Base-by-base conservation (phyloP, 1,139 yeast species). In the Magnusiomyces fungicola region DNA sequence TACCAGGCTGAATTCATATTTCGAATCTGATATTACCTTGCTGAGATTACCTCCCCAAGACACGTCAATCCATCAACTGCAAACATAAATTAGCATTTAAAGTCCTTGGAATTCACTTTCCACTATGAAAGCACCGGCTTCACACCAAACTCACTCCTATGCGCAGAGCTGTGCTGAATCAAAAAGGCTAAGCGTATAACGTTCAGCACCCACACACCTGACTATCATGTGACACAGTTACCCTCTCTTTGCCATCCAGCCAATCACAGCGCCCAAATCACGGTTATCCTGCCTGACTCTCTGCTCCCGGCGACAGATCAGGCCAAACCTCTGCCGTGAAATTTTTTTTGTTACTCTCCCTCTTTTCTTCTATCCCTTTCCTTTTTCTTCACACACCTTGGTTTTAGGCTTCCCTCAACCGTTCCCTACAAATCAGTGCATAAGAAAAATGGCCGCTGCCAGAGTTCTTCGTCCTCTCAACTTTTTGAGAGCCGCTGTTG, bases 391-490 rank as follows among this genome's bases (percentile, higher is more conserved):
- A 32, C 36, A 32, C n/a, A 14, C n/a, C 16, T 32, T 32, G 16
- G 6, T 7, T 5, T 32, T 32, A n/a, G n/a, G n/a, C n/a, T 32
- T 27, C 12, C 12, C 10, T 27, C 7, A 12, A 27, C 30, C 7
- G 30, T 7, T 27, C 30, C 30, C n/a, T 32, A n/a, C 16, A n/a
- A n/a, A n/a, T 18, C 16, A 32, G 16, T 7, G 6, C 6, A 9
- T 14, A 7, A 5, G 9, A 14, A 24, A 32, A 38, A 27, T 39
- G 36, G 43, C 45, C 18, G 18, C 33, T 22, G 22, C 45, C 37
- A 25, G 18, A 30, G 10, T 29, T 33, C 16, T 46, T 40, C 45
- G 43, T 25, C 45, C 45, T 22, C 32, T 46, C 40, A 19, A 16
- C 24, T 30, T 40, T 32, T 4, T 40, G 23, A 24, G 30, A 23